These are phyloP conservation scores for Eimeria praecox DNA, from an alignment of 169 alveolate genomes.

Conservation along the genomic window DNA sequence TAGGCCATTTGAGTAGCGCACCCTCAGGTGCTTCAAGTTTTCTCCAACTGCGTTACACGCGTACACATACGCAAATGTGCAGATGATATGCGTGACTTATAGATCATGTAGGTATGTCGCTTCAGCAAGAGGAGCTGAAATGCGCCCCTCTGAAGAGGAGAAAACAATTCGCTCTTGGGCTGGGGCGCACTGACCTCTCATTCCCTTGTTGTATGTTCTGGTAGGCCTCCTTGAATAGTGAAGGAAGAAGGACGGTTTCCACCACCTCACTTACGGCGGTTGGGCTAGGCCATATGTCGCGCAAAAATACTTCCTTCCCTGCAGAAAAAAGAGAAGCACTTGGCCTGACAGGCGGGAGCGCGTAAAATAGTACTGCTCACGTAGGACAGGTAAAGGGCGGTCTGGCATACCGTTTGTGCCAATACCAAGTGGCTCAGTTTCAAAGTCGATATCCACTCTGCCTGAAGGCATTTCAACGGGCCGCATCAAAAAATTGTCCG, in stretches of 20 bases:
- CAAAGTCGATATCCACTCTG: conserved; percentile 93
- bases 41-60: conserved; percentile 90
- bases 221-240: conserved; percentile 95
- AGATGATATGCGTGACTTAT: not conserved
- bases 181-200: conserved; percentile 82
- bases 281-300: conserved; percentile 96
- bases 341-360: not conserved
- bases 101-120: not conserved
- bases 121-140: not conserved
- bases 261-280: conserved; percentile 90
- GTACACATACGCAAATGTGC: not conserved
- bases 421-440: conserved; percentile 94
- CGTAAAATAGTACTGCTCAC: not conserved
- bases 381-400: not conserved
- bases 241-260: conserved; percentile 92
- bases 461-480: not conserved
- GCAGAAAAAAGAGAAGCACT: conserved; percentile 15
- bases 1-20: conserved; percentile 95
- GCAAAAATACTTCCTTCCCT: conserved; percentile 94
- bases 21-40: conserved; percentile 92
- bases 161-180: not conserved
- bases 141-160: not conserved
- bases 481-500: not conserved
- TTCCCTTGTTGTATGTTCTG: conserved; percentile 94
- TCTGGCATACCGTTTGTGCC: conserved; percentile 80